A percentile compares a stretch with the other conserved stretches of the same genome.
These are phyloP conservation scores for Hymenoscyphus repandus DNA, from an alignment of 2,329 filamentous ascomycete species.

Conservation along the genomic window DNA sequence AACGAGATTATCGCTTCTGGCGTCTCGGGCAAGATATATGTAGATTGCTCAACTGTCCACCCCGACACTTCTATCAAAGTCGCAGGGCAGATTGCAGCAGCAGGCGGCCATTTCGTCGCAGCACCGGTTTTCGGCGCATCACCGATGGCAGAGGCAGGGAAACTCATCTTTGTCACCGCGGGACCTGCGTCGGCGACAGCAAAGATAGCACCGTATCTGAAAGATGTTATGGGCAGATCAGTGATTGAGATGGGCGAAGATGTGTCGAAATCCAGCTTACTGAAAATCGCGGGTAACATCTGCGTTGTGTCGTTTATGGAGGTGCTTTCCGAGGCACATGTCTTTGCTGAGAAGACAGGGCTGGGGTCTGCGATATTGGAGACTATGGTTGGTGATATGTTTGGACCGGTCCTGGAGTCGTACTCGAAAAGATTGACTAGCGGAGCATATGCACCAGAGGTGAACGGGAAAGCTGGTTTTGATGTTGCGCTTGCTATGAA, in stretches of 20 bases:
- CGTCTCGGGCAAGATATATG: conserved; percentile 28
- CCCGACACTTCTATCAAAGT: conserved; percentile 32
- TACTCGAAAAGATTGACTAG: conserved; percentile 39
- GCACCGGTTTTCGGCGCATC: conserved; percentile 41
- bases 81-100: conserved; percentile 30
- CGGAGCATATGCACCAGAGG: conserved; percentile 34
- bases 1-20: conserved; percentile 24
- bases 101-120: conserved; percentile 30
- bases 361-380: conserved; percentile 37
- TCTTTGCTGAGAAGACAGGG: conserved; percentile 41
- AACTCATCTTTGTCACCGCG: conserved; percentile 39
- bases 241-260: conserved; percentile 40
- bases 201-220: conserved; percentile 36
- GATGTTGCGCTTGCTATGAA: conserved; percentile 25
- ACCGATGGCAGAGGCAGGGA: conserved; percentile 38
- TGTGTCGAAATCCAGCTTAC: conserved; percentile 37
- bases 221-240: conserved; percentile 37
- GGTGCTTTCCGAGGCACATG: conserved; percentile 40
- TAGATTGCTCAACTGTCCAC: conserved; percentile 32
- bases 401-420: conserved; percentile 37
- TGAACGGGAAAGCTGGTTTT: conserved; percentile 25
- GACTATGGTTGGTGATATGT: conserved; percentile 38
- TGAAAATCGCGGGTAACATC: conserved; percentile 39
- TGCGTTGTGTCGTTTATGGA: conserved; percentile 34
- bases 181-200: conserved; percentile 33